Percentiles rank a stretch among this genome's conserved stretches.
Evolutionary conservation across 768 basidiomycete genomes (phyloP).

Genomic region (Strobilomyces confusus): DNA sequence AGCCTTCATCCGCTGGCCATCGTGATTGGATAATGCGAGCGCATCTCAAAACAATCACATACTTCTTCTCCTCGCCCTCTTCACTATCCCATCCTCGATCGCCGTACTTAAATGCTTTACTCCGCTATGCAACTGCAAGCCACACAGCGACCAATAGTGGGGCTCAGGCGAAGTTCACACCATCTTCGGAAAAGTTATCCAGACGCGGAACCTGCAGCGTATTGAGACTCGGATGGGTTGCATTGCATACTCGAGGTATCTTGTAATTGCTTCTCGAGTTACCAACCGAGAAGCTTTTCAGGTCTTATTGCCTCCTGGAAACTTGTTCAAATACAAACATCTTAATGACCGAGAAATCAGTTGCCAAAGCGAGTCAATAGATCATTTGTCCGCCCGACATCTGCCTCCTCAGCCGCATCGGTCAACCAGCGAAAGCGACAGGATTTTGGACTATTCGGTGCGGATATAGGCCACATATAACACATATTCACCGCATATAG

Average conservation of each 20-base stretch:
- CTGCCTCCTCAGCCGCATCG: constrained; percentile 30
- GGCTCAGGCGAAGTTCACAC: too few species aligned
- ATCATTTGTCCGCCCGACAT: constrained; percentile 29
- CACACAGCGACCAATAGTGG: too few species aligned
- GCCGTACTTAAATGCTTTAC: too few species aligned
- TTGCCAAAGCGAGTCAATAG: constrained; percentile 11
- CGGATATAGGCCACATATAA: constrained; percentile 23
- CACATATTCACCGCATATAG: constrained; percentile 9
- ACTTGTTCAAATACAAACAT: constrained; percentile 61
- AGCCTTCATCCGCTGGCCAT: neutral
- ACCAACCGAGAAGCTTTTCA: constrained; percentile 34
- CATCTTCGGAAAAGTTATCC: too few species aligned
- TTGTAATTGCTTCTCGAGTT: neutral
- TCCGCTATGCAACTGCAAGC: too few species aligned
- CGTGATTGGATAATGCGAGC: too few species aligned
- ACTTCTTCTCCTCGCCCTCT: too few species aligned
- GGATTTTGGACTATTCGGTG: constrained; percentile 76
- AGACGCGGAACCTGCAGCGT: too few species aligned
- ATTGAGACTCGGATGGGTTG: constrained; percentile 74
- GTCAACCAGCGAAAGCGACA: constrained; percentile 77
- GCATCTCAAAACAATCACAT: too few species aligned
- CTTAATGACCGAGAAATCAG: neutral
- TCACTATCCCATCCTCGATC: too few species aligned
- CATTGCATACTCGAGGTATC: constrained; percentile 70
- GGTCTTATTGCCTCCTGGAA: constrained; percentile 74